Percentiles rank a stretch among this genome's conserved stretches.
These are phyloP conservation scores for Vigna hirtella DNA, from an alignment of 306 rosid genomes.

Conservation along the genomic window DNA sequence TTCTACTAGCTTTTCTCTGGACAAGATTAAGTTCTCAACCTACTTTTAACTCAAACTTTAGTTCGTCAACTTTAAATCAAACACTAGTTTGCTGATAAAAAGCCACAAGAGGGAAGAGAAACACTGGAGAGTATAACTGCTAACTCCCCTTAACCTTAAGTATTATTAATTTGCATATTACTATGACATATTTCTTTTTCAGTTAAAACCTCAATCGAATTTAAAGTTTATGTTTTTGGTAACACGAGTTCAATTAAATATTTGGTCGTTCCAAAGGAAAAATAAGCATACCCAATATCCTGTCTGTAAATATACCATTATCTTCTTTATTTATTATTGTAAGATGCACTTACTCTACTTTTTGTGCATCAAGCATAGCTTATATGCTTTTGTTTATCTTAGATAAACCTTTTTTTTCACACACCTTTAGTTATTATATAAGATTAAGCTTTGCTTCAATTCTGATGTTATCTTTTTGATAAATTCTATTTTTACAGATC, in stretches of 20 bases:
- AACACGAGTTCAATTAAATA: too few species aligned
- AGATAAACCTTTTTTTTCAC: not conserved
- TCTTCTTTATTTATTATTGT: not conserved
- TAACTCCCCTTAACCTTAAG: not conserved
- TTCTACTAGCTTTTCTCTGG: too few species aligned
- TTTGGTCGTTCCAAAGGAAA: too few species aligned
- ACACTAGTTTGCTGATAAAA: too few species aligned
- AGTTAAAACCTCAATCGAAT: too few species aligned
- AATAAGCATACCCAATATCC: too few species aligned
- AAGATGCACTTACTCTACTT: not conserved
- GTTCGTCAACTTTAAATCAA: too few species aligned
- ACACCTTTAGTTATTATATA: not conserved
- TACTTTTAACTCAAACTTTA: too few species aligned
- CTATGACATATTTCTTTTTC: not conserved
- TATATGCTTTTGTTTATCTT: not conserved
- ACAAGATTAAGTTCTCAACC: too few species aligned
- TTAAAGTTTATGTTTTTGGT: too few species aligned
- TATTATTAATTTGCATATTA: not conserved
- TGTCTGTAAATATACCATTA: not conserved
- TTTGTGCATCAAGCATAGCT: not conserved
- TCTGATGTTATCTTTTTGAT: not conserved
- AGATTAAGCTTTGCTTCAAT: not conserved
- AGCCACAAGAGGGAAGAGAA: too few species aligned
- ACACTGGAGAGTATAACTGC: too few species aligned
- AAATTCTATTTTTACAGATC: not conserved